Conservation (phyloP, 2,329 filamentous ascomycete species). For the Coniochaeta ligniaria region DNA sequence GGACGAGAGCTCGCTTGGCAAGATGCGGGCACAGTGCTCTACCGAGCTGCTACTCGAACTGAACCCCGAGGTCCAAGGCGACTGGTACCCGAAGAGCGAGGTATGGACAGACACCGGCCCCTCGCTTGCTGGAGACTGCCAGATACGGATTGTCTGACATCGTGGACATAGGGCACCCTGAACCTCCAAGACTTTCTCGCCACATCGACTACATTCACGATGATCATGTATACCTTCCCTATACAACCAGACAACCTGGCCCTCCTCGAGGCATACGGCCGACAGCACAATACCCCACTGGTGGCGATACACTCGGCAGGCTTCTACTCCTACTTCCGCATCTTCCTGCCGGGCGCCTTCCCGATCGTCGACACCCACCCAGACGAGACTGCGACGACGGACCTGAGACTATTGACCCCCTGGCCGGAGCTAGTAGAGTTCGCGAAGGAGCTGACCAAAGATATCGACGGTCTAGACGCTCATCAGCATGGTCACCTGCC, state of each 20-base stretch:
- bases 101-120: conserved; percentile 19
- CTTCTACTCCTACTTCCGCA: conserved; percentile 85
- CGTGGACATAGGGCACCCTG: conserved; percentile 18
- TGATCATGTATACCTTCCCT: conserved; percentile 48
- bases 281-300: conserved; percentile 59
- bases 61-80: conserved; percentile 84
- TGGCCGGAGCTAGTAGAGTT: conserved; percentile 77
- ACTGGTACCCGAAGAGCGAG: conserved; percentile 51
- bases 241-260: conserved; percentile 34
- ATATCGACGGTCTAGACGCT: conserved; percentile 63
- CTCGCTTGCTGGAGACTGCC: conserved; percentile 2
- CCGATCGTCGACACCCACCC: conserved; percentile 96
- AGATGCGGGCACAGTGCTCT: conserved; percentile 70
- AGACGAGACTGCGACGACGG: conserved; percentile 74
- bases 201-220: conserved; percentile 36
- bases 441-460: conserved; percentile 55
- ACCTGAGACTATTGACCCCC: conserved; percentile 75
- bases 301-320: conserved; percentile 84
- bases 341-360: conserved; percentile 70
- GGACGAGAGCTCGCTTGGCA: conserved; percentile 69
- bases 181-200: conserved; percentile 34
- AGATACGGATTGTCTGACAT: conserved; percentile 7
- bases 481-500: conserved; percentile 90
- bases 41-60: conserved; percentile 74
- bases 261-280: conserved; percentile 38